phyloP scores from a whole-genome alignment of 306 rosid genomes.

The Pterocarpus macrocarpus region DNA sequence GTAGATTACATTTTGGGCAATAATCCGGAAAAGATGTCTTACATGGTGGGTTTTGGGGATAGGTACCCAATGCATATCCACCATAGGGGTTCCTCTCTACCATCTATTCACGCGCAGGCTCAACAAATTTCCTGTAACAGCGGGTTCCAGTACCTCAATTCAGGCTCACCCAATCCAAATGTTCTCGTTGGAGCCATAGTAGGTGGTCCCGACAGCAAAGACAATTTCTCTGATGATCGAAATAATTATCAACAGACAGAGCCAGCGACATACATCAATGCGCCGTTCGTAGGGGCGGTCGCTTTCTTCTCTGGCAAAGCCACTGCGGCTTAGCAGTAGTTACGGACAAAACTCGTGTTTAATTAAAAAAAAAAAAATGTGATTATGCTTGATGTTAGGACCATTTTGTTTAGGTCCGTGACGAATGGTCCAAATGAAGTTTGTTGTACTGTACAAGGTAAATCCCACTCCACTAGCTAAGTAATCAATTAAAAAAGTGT shows the following conservation, averaged over 20 bases:
- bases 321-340: constrained; percentile 17
- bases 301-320: constrained; percentile 62
- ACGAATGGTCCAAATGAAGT: too few species aligned
- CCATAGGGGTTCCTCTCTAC: constrained; percentile 86
- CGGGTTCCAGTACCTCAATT: constrained; percentile 65
- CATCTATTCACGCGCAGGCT: constrained; percentile 59
- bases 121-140: constrained; percentile 61
- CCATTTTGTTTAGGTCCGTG: background rate
- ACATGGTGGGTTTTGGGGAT: constrained; percentile 88
- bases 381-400: background rate
- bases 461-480: too few species aligned
- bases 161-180: constrained; percentile 76
- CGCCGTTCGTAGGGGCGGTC: constrained; percentile 82
- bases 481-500: too few species aligned
- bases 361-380: background rate
- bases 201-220: constrained; percentile 87
- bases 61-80: constrained; percentile 73
- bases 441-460: too few species aligned
- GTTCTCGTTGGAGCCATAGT: constrained; percentile 80
- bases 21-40: constrained; percentile 75
- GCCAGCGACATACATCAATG: constrained; percentile 93
- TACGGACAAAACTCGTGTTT: background rate
- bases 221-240: constrained; percentile 76
- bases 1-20: constrained; percentile 86
- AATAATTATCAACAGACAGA: constrained; percentile 85